phyloP scores from a whole-genome alignment of 345 rosid species.

The Durio zibethinus region DNA sequence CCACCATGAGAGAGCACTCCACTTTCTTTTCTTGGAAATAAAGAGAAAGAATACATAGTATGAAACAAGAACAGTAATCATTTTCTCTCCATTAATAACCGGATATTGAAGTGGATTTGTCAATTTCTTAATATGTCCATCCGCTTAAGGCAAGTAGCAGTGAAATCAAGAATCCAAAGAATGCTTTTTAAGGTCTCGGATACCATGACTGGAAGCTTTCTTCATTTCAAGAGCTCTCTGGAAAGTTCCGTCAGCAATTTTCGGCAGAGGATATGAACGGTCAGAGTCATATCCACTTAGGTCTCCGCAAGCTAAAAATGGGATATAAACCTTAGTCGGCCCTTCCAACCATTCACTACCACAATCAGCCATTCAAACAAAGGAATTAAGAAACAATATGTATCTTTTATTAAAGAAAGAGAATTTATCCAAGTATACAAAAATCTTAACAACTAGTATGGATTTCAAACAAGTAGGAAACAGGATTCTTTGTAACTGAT shows the following conservation, averaged over 20 bases:
- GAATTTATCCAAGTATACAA: neutral
- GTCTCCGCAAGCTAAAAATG: constrained; percentile 88
- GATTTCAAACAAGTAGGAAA: neutral
- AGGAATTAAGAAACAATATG: neutral
- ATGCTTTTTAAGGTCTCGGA: constrained; percentile 40
- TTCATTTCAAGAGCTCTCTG: constrained; percentile 86
- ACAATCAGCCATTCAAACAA: constrained; percentile 55
- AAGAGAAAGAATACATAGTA: neutral
- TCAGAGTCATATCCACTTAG: constrained; percentile 88
- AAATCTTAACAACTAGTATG: neutral
- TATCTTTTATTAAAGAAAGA: neutral
- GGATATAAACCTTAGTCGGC: constrained; percentile 85
- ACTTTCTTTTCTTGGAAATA: neutral
- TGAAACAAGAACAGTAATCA: neutral
- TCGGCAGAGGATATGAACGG: constrained; percentile 83
- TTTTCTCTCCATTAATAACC: constrained; percentile 5
- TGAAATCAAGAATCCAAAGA: constrained; percentile 46
- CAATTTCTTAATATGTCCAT: constrained; percentile 16
- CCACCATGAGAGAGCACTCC: neutral
- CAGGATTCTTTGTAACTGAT: neutral
- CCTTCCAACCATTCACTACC: constrained; percentile 92
- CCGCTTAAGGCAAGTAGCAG: constrained; percentile 6
- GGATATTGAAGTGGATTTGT: constrained; percentile 4
- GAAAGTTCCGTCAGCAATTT: constrained; percentile 66
- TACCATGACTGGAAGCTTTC: constrained; percentile 72